Evolutionary conservation across 2,329 filamentous ascomycete species (phyloP).

Genomic region (Didymella sp.): DNA sequence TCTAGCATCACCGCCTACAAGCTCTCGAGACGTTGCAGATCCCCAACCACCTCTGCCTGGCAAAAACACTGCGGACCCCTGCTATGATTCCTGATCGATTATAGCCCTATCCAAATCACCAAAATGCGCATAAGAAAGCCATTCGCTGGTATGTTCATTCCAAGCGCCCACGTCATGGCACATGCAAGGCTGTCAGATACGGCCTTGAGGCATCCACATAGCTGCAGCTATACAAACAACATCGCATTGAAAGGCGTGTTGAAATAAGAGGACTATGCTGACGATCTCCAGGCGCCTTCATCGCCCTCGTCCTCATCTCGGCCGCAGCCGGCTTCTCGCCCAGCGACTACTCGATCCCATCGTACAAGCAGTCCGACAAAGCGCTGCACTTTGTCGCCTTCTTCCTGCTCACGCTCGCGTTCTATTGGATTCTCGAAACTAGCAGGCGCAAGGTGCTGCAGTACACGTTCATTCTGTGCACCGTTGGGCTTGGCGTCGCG

Average conservation of each 20-base stretch:
- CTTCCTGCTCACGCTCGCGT: slow-evolving; percentile 82
- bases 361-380: slow-evolving; percentile 81
- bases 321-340: slow-evolving; percentile 75
- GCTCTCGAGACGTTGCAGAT: slow-evolving; percentile 10
- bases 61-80: background rate
- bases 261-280: too few species aligned
- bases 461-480: slow-evolving; percentile 81
- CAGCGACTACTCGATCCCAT: slow-evolving; percentile 55
- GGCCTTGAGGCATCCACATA: background rate
- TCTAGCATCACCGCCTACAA: slow-evolving; percentile 14
- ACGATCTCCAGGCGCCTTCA: slow-evolving; percentile 53
- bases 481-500: slow-evolving; percentile 72
- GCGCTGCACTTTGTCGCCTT: slow-evolving; percentile 85
- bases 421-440: slow-evolving; percentile 98
- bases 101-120: slow-evolving; percentile 12
- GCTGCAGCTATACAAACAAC: slow-evolving; percentile 2
- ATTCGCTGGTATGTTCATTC: slow-evolving; percentile 75
- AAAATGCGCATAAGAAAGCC: slow-evolving; percentile 84
- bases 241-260: too few species aligned
- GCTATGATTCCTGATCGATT: slow-evolving; percentile 21
- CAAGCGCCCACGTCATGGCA: slow-evolving; percentile 21
- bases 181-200: slow-evolving; percentile 12
- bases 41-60: slow-evolving; percentile 11
- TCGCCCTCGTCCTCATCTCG: slow-evolving; percentile 69
- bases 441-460: slow-evolving; percentile 84